These are phyloP conservation scores for Urostyla sp. DNA, from an alignment of 73 alveolate species.

Conservation along the genomic window DNA sequence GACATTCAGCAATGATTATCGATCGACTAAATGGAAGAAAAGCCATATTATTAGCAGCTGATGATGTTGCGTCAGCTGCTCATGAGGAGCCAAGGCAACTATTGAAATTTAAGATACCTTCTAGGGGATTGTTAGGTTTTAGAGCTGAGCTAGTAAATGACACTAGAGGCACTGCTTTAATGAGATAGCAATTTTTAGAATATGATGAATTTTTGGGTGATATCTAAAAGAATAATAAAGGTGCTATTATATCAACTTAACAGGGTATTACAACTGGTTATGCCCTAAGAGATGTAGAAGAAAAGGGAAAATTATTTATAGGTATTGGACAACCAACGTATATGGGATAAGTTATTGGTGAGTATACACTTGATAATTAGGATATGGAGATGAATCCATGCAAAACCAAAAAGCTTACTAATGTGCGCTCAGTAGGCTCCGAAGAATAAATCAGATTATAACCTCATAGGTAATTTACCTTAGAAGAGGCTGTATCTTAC, in stretches of 20 bases:
- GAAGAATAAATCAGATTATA: constrained; percentile 79
- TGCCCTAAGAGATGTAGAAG: constrained; percentile 82
- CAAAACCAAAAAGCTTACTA: constrained; percentile 79
- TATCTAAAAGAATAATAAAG: constrained; percentile 77
- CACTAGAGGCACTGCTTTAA: constrained; percentile 87
- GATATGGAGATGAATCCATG: constrained; percentile 88
- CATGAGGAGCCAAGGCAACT: constrained; percentile 61
- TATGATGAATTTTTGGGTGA: constrained; percentile 83
- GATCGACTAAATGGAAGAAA: constrained; percentile 80
- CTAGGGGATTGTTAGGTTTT: constrained; percentile 91
- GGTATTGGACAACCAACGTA: constrained; percentile 78
- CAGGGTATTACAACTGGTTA: constrained; percentile 79
- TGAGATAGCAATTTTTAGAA: constrained; percentile 71
- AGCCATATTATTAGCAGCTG: constrained; percentile 59
- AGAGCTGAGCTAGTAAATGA: constrained; percentile 78
- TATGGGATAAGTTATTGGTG: constrained; percentile 90
- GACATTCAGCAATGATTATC: constrained; percentile 64
- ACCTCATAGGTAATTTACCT: constrained; percentile 62
- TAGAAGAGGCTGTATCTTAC: constrained; percentile 88
- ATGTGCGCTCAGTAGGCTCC: constrained; percentile 76
- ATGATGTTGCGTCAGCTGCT: constrained; percentile 38
- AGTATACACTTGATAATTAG: constrained; percentile 72
- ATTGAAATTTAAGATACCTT: constrained; percentile 79
- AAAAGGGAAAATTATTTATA: constrained; percentile 82
- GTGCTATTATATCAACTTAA: constrained; percentile 80